phyloP scores from a whole-genome alignment of 345 rosid genomes.

The Jatropha curcas region DNA sequence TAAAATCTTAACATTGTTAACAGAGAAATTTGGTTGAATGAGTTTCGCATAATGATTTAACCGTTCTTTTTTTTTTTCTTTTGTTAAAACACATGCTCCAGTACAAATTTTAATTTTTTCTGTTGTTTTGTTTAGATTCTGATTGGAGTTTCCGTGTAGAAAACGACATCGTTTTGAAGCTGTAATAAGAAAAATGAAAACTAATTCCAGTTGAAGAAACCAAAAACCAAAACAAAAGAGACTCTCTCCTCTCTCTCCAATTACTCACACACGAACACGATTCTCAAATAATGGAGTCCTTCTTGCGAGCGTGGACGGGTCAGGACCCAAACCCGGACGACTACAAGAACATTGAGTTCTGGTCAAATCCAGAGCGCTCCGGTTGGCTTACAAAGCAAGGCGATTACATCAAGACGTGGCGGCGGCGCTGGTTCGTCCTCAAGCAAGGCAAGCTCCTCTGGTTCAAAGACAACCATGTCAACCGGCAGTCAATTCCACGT shows the following conservation, averaged over 20 bases:
- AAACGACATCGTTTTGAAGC: too few species aligned
- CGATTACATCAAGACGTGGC: slow-evolving; percentile 32
- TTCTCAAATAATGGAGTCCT: slow-evolving; percentile 30
- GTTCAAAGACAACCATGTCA: slow-evolving; percentile 32
- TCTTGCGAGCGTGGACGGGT: slow-evolving; percentile 30
- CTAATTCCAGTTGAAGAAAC: not conserved
- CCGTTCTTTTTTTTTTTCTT: too few species aligned
- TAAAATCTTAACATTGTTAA: too few species aligned
- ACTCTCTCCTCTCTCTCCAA: too few species aligned
- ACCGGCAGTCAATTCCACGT: slow-evolving; percentile 26
- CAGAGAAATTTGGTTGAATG: too few species aligned
- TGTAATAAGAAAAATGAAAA: too few species aligned
- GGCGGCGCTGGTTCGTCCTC: slow-evolving; percentile 35
- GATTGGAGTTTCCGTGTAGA: too few species aligned
- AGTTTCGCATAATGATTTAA: too few species aligned
- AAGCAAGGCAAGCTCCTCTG: slow-evolving; percentile 38
- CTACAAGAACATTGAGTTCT: slow-evolving; percentile 29
- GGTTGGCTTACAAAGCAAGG: slow-evolving; percentile 37
- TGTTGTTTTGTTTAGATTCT: too few species aligned
- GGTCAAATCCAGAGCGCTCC: slow-evolving; percentile 34
- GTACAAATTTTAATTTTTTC: too few species aligned
- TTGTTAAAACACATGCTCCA: too few species aligned
- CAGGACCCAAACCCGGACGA: slow-evolving; percentile 34
- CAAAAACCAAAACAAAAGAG: not conserved
- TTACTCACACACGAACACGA: too few species aligned